Conservation (phyloP, 176 grass and related monocot species). For the Zoysia japonica region DNA sequence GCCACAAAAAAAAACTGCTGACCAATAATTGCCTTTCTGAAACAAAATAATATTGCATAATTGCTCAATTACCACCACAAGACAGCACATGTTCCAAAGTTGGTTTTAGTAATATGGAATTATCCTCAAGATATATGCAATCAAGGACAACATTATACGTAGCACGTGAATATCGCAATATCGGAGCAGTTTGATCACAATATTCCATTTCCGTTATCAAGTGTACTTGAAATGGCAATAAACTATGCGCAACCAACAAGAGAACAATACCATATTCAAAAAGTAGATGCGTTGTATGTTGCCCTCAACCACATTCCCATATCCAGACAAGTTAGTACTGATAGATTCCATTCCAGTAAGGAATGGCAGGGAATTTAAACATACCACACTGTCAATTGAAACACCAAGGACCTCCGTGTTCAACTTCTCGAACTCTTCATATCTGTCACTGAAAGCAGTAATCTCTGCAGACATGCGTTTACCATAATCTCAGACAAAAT, state of each 20-base stretch:
- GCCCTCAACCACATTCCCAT: not conserved
- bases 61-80: not conserved
- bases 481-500: not conserved
- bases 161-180: not conserved
- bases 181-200: not conserved
- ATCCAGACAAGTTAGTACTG: not conserved
- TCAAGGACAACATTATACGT: not conserved
- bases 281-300: not conserved
- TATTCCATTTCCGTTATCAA: not conserved
- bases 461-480: slow-evolving; percentile 52
- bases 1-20: not conserved
- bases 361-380: slow-evolving; percentile 18
- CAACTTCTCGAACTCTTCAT: slow-evolving; percentile 67
- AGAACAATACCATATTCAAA: not conserved
- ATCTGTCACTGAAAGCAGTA: slow-evolving; percentile 76
- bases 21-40: not conserved
- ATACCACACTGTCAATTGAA: slow-evolving; percentile 90
- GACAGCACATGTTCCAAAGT: not conserved
- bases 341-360: not conserved
- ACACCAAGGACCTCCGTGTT: slow-evolving; percentile 80
- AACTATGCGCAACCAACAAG: not conserved
- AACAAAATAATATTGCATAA: not conserved
- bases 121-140: not conserved
- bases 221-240: not conserved
- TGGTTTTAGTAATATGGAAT: not conserved